These are phyloP conservation scores for Ogataea trehalophila DNA, from an alignment of 805 yeast genomes.

Conservation along the genomic window DNA sequence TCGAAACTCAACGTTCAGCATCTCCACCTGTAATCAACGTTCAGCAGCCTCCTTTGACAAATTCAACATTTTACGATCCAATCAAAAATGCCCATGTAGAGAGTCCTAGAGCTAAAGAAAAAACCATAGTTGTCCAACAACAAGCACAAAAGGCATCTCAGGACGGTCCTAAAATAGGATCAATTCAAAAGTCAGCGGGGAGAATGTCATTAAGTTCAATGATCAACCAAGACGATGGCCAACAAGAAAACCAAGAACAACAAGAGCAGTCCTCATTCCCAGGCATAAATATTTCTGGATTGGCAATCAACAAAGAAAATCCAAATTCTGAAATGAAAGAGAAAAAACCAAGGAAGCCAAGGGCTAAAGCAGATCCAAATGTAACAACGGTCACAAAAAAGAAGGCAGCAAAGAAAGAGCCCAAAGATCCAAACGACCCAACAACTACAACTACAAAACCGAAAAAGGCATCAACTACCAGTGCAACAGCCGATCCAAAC, in stretches of 20 bases:
- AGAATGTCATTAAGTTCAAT: constrained; percentile 23
- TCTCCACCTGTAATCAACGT: too few species aligned
- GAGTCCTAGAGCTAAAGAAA: too few species aligned
- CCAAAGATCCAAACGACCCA: constrained; percentile 1
- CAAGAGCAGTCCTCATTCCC: neutral
- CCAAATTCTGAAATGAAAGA: constrained; percentile 3
- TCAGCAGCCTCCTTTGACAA: neutral
- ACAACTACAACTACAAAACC: neutral
- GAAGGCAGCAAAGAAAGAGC: neutral
- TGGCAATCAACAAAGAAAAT: constrained; percentile 3
- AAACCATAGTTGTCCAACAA: neutral
- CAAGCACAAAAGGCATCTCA: neutral
- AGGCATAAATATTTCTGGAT: neutral
- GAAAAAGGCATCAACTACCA: neutral
- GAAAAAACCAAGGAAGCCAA: constrained; percentile 1
- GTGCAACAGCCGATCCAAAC: constrained; percentile 1
- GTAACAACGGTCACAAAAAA: neutral
- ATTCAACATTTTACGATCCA: constrained; percentile 12
- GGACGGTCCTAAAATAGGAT: too few species aligned
- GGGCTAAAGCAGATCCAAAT: neutral
- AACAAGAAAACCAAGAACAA: neutral
- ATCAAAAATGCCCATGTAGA: constrained; percentile 8
- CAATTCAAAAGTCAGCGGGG: neutral
- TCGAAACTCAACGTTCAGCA: neutral
- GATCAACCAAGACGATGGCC: constrained; percentile 20